Conservation (phyloP, 805 yeast species). For the Candida multigemmis region DNA sequence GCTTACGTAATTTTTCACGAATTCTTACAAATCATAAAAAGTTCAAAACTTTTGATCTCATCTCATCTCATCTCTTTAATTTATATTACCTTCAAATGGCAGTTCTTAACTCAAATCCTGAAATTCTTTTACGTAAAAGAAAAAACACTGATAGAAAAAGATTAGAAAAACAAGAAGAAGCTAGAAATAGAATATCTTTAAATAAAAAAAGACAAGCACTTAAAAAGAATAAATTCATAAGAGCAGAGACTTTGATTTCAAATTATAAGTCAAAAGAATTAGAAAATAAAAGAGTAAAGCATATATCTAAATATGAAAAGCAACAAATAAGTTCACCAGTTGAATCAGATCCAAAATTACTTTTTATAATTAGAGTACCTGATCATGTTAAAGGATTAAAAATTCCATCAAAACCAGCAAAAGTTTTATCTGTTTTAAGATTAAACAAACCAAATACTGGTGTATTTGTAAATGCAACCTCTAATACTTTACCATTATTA, state of each 20-base stretch:
- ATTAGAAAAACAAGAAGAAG: conserved; percentile 63
- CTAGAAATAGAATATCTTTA: conserved; percentile 40
- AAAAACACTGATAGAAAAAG: conserved; percentile 69
- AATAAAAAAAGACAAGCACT: conserved; percentile 32
- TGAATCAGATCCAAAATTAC: conserved; percentile 29
- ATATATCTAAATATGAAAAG: conserved; percentile 51
- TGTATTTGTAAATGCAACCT: conserved; percentile 59
- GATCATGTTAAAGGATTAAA: conserved; percentile 52
- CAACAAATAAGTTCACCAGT: conserved; percentile 30
- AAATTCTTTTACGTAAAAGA: conserved; percentile 68
- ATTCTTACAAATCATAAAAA: no score
- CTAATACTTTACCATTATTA: conserved; percentile 51
- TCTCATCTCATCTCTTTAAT: conserved; percentile 1
- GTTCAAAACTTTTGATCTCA: no score
- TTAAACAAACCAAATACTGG: conserved; percentile 55
- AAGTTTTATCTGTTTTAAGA: conserved; percentile 53
- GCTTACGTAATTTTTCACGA: no score
- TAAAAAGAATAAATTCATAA: conserved; percentile 46
- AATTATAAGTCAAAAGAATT: conserved; percentile 56
- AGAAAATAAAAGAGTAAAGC: conserved; percentile 58
- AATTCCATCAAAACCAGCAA: conserved; percentile 56
- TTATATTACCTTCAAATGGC: conserved; percentile 23
- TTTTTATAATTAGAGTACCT: conserved; percentile 59
- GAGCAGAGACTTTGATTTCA: conserved; percentile 70
- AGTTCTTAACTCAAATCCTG: conserved; percentile 61